phyloP scores from a whole-genome alignment of 176 grass and related monocot genomes.

The Tillandsia fasciculata region DNA sequence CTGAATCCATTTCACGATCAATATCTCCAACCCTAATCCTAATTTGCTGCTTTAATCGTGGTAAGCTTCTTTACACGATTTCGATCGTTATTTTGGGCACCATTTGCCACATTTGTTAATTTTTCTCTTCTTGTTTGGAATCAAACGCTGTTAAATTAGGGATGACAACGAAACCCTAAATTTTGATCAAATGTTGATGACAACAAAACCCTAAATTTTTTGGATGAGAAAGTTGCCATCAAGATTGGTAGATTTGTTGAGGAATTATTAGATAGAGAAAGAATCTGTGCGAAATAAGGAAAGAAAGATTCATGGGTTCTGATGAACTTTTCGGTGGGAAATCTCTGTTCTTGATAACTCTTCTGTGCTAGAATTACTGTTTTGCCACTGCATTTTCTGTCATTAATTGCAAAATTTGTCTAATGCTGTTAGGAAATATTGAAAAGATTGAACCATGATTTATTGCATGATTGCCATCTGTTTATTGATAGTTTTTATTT shows the following conservation, averaged over 20 bases:
- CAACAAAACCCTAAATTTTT: too few species aligned
- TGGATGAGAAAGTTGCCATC: too few species aligned
- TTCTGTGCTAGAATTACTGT: too few species aligned
- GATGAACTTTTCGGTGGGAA: neutral
- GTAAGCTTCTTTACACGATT: neutral
- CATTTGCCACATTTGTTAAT: neutral
- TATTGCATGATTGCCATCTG: too few species aligned
- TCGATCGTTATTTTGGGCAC: neutral
- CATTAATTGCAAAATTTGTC: too few species aligned
- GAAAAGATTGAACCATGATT: too few species aligned
- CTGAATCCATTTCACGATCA: neutral
- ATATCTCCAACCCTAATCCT: constrained; percentile 1
- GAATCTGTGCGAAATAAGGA: too few species aligned
- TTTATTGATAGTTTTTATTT: too few species aligned
- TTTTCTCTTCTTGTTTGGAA: neutral
- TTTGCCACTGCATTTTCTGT: too few species aligned
- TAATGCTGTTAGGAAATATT: too few species aligned
- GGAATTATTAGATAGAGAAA: too few species aligned
- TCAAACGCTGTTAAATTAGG: neutral
- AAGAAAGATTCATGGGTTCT: neutral
- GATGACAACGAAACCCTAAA: neutral
- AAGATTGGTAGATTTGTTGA: too few species aligned
- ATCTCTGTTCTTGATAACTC: neutral
- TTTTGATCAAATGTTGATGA: neutral
- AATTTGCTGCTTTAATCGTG: neutral